These are phyloP conservation scores for Tuber magnatum DNA, from an alignment of 495 filamentous ascomycete species.

Conservation along the genomic window DNA sequence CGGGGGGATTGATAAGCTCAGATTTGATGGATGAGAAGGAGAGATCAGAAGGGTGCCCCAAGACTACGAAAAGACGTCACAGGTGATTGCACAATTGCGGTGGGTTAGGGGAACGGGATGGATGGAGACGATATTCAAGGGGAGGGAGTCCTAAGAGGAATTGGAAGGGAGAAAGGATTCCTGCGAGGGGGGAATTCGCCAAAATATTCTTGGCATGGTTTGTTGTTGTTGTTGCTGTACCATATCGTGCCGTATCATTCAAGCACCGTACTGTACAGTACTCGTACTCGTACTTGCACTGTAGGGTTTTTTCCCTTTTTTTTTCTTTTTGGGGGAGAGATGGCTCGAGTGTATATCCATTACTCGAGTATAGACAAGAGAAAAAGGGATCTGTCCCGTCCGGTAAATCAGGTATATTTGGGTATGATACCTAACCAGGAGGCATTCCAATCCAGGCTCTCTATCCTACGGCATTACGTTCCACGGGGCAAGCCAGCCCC, in stretches of 20 bases:
- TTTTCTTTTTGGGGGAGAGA: background rate
- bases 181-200: background rate
- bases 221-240: background rate
- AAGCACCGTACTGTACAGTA: too few relatives aligned
- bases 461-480: too few relatives aligned
- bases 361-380: too few relatives aligned
- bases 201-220: background rate
- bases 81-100: background rate
- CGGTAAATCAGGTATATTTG: too few relatives aligned
- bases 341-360: background rate
- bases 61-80: background rate
- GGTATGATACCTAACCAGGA: too few relatives aligned
- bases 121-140: background rate
- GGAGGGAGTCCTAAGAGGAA: background rate
- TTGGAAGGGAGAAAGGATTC: background rate
- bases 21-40: constrained; percentile 10
- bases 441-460: too few relatives aligned
- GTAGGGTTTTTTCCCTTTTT: background rate
- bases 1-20: constrained; percentile 10
- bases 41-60: constrained; percentile 13
- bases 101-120: background rate
- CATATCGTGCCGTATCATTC: too few relatives aligned
- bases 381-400: background rate
- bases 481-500: too few relatives aligned
- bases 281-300: too few relatives aligned